Percentiles rank a stretch among this genome's conserved stretches.
Evolutionary conservation across 768 basidiomycete species (phyloP).

Genomic region (Leccinellum rugosiceps): DNA sequence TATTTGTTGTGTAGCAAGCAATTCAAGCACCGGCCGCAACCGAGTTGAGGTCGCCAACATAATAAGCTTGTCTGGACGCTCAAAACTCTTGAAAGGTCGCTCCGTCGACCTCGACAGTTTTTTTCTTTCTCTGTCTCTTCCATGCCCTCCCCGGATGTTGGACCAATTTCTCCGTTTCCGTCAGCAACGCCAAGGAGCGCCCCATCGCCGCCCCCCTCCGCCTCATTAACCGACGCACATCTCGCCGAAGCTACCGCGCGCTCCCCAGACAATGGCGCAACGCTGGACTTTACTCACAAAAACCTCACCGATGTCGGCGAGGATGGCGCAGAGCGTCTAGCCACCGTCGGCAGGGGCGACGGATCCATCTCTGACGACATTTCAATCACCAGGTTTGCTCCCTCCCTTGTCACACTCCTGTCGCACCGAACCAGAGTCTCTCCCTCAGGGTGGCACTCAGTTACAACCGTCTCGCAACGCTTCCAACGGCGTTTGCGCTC

Average conservation of each 20-base stretch:
- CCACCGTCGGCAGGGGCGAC: constrained; percentile 48
- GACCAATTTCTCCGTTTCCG: constrained; percentile 29
- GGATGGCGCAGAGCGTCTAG: constrained; percentile 75
- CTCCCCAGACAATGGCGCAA: constrained; percentile 77
- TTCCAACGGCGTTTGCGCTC: constrained; percentile 72
- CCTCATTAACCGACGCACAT: constrained; percentile 51
- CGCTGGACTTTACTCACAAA: constrained; percentile 81
- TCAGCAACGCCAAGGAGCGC: constrained; percentile 23
- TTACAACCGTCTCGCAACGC: constrained; percentile 74
- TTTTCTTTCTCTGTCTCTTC: background rate
- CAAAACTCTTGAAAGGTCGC: background rate
- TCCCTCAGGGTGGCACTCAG: constrained; percentile 74
- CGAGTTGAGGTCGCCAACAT: constrained; percentile 18
- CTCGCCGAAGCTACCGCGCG: constrained; percentile 60
- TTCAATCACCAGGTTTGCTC: constrained; percentile 56
- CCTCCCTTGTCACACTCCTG: constrained; percentile 5
- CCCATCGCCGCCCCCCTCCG: constrained; percentile 31
- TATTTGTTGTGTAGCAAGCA: constrained; percentile 7
- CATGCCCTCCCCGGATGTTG: constrained; percentile 32
- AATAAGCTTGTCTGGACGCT: background rate
- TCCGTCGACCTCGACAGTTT: constrained; percentile 7
- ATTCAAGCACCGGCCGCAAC: constrained; percentile 28
- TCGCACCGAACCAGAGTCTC: background rate
- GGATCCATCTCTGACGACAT: constrained; percentile 44
- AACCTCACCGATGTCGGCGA: constrained; percentile 73